Conservation (phyloP, 441 rosid genomes). For the Cnidoscolus chayamansa region DNA sequence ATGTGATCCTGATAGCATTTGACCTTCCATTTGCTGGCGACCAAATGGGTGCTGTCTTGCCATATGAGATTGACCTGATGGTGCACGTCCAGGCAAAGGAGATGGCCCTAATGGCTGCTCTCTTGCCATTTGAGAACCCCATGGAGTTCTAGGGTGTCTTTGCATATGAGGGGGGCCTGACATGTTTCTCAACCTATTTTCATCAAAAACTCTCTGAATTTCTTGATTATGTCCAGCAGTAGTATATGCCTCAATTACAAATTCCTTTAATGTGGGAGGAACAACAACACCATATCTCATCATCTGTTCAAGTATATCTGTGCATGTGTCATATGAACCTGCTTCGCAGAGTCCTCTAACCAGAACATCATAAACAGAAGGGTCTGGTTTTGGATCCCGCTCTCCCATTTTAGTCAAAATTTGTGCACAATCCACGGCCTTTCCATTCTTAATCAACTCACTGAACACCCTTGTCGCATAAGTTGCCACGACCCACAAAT, state of each 20-base stretch:
- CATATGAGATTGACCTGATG: conserved; percentile 16
- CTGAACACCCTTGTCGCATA: conserved; percentile 65
- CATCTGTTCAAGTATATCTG: conserved; percentile 64
- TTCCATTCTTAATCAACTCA: conserved; percentile 68
- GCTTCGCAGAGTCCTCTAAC: conserved; percentile 70
- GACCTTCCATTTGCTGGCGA: conserved; percentile 9
- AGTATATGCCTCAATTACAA: conserved; percentile 44
- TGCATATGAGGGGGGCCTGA: conserved; percentile 30
- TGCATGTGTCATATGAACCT: conserved; percentile 52
- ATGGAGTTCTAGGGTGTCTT: conserved; percentile 32
- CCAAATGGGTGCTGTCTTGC: conserved; percentile 21
- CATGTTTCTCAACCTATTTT: conserved; percentile 40
- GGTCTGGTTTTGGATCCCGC: conserved; percentile 86
- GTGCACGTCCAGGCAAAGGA: conserved; percentile 17
- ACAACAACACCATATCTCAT: conserved; percentile 54
- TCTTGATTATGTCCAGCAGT: conserved; percentile 58
- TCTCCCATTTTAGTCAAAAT: conserved; percentile 84
- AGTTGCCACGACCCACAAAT: conserved; percentile 76
- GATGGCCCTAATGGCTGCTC: conserved; percentile 21
- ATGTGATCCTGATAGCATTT: conserved; percentile 16
- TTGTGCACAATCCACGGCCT: conserved; percentile 54
- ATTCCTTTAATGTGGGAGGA: conserved; percentile 53
- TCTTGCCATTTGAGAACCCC: conserved; percentile 18
- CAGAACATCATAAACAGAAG: conserved; percentile 67
- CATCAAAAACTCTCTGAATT: conserved; percentile 54